These are phyloP conservation scores for Suhomyces sp. DNA, from an alignment of 805 yeast genomes.

Conservation along the genomic window DNA sequence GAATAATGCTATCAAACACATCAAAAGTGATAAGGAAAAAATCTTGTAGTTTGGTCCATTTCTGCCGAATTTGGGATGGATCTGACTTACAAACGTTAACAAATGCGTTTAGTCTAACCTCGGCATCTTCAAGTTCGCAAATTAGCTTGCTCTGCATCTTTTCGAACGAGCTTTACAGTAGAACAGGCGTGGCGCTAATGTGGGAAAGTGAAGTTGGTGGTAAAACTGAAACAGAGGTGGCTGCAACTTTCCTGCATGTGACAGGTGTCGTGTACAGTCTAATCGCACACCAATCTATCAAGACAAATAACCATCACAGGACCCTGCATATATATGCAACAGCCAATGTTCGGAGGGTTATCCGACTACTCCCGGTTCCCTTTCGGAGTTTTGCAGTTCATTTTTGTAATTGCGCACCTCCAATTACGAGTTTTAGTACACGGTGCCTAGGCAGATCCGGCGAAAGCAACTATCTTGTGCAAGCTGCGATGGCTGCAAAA, in stretches of 20 bases:
- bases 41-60: neutral
- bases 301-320: neutral
- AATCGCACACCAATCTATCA: neutral
- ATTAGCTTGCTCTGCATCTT: neutral
- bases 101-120: neutral
- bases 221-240: neutral
- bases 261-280: neutral
- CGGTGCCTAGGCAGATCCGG: neutral
- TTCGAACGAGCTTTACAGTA: neutral
- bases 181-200: neutral
- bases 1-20: neutral
- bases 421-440: neutral
- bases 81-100: neutral
- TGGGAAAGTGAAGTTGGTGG: neutral
- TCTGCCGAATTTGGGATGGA: neutral
- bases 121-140: neutral
- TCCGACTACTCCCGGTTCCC: neutral
- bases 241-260: neutral
- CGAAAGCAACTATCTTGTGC: neutral
- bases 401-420: neutral
- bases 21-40: neutral
- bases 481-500: neutral
- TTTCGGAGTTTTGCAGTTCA: neutral
- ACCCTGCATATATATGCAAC: neutral
- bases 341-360: neutral